Evolutionary conservation across 495 filamentous ascomycete species (phyloP), one percentile per base, ranked within the genome.

Genomic region (Neurospora hispaniola): DNA sequence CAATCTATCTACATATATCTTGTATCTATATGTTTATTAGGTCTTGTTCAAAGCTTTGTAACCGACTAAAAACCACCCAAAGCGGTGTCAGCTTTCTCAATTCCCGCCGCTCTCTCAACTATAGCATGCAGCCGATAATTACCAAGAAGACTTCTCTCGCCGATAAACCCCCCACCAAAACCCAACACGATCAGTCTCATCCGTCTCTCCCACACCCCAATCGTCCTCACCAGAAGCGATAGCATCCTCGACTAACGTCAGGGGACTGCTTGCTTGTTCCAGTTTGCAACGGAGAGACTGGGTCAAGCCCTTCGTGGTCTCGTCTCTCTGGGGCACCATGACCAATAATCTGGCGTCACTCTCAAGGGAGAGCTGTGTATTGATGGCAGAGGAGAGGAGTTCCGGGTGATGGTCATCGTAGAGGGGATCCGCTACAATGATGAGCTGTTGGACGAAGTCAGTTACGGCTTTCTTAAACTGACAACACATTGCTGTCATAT

Each of bases 81-180:
- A 48, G 10, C 20, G 44, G 44, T 20, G 5, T 23, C 5, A 59
- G 2, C 5, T 38, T 18, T 35, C 12, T 16, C 27, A 7, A 18
- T 38, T 3, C 14, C 4, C 2, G 27, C 27, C 11, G 20, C 54
- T 66, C 48, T 18, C 54, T 35, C 54, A 31, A 16, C 27, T 1
- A 38, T 66, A 31, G 14, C 27, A 66, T 35, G 27, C 54, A 66
- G 35, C 54, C 54, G 35, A 66, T 35, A 16, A 14, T 35, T 66
- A 35, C 14, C 27, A 66, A 5, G 27, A 31, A 35, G 54, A 14
- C 11, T 42, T 40, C 59, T 54, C 71, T 44, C 82, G 76, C 54
- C 75, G 78, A 72, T 85, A 85, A 12, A 86, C 73, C 1, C 81
- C 85, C 80, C 80, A 84, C 85, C 84, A 85, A 43, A 85, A 86